Conservation (phyloP, 768 basidiomycete genomes). For the Gelatoporia subvermispora region DNA sequence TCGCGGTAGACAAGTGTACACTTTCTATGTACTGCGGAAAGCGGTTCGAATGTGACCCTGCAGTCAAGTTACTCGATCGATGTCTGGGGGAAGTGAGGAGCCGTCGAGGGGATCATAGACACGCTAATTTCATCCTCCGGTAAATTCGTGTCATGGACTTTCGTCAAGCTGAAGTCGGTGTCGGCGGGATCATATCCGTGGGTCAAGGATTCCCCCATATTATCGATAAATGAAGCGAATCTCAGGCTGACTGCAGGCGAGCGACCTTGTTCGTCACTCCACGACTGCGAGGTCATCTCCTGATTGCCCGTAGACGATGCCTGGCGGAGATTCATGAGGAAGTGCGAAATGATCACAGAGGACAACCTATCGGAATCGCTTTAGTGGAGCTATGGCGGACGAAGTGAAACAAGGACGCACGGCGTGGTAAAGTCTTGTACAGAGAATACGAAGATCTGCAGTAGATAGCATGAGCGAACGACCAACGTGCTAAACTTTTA, state of each 20-base stretch:
- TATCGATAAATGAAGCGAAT: slow-evolving; percentile 11
- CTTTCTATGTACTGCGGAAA: too few species aligned
- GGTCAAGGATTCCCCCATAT: slow-evolving; percentile 12
- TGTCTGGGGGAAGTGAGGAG: too few species aligned
- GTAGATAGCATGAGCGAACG: not conserved
- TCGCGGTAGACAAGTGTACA: too few species aligned
- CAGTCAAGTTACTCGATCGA: too few species aligned
- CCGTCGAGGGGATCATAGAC: too few species aligned
- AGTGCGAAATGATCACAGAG: slow-evolving; percentile 8
- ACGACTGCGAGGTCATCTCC: not conserved
- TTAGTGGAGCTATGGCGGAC: not conserved
- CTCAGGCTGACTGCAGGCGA: not conserved
- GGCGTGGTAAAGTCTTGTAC: not conserved
- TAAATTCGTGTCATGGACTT: too few species aligned
- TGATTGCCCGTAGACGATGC: not conserved
- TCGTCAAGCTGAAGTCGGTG: too few species aligned
- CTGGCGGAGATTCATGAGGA: slow-evolving; percentile 10
- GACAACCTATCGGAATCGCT: not conserved
- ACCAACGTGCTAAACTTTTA: too few species aligned
- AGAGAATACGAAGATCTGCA: not conserved
- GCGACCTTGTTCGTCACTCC: not conserved
- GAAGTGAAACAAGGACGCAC: not conserved
- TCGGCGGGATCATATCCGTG: not conserved
- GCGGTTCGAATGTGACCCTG: too few species aligned
- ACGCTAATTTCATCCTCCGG: too few species aligned